Base-by-base conservation (phyloP, 2,329 filamentous ascomycete genomes). In the Colletotrichum navitas region DNA sequence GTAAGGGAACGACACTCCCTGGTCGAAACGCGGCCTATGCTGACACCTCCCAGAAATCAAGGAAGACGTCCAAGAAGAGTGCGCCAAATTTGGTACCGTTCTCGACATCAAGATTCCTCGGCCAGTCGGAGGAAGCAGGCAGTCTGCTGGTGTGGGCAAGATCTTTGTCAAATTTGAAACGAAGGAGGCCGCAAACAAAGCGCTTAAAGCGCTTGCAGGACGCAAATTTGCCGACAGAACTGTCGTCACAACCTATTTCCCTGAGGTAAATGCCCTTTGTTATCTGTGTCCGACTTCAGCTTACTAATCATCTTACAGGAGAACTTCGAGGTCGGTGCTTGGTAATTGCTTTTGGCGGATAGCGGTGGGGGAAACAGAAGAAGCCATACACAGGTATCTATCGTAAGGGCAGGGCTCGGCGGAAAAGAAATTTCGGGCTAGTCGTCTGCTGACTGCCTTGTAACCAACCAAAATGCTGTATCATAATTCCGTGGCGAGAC, bases 221-320 rank as follows among this genome's bases (percentile, higher is more conserved):
- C 89, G 97, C 75, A 98, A 98, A 81, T 99, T 99, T 80, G 93
- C 95, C 0, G 94, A 98, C 83, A 90, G 97, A 76, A 99, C 96
- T 4, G 97, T 99, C 36, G 94, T 99, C 16, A 94, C 94, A 3
- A 98, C 96, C 5, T 98, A 96, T 83, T 99, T 98, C 81, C 93
- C 94, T 29, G 97, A 98, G 89, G 93, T 94, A 85, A 81, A 85
- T 73, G 36, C 16, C 24, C 45, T 26, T 36, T 1, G 21, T 26
- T 4, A 16, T 34, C 34, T 21, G 7, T 16, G n/a, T 12, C 29
- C 6, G 32, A 5, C 21, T 32, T 24, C 41, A 24, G 5, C 81
- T 85, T 78, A 86, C 77, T 51, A 5, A 51, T 7, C 11, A 16
- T 36, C n/a, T 52, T 45, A n/a, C 74, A 95, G 91, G 95, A 98